Evolutionary conservation across 768 basidiomycete species (phyloP).

Genomic region (Amanita polypyramis): DNA sequence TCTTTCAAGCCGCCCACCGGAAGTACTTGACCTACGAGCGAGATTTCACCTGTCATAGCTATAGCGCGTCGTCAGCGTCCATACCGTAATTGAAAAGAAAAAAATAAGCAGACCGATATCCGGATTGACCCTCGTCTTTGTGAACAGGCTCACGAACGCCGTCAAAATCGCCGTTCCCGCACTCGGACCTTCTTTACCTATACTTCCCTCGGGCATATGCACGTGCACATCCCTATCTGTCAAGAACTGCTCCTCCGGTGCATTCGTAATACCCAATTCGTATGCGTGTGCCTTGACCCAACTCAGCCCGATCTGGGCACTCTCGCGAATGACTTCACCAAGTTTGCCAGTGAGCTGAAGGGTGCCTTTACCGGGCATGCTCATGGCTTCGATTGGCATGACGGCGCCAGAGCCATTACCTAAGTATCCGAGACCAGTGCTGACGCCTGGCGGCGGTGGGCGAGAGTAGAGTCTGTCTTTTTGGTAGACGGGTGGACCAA

Average conservation of each 20-base stretch:
- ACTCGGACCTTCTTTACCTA: slow-evolving; percentile 93
- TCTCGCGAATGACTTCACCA: slow-evolving; percentile 95
- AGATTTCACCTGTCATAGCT: slow-evolving; percentile 99
- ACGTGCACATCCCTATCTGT: slow-evolving; percentile 86
- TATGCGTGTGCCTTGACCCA: slow-evolving; percentile 91
- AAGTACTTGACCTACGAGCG: slow-evolving; percentile 90
- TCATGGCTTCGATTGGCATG: slow-evolving; percentile 93
- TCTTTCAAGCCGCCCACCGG: slow-evolving; percentile 95
- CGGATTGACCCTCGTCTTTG: slow-evolving; percentile 69
- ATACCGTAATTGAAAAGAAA: neutral
- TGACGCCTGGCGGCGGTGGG: slow-evolving; percentile 83
- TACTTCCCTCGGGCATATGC: slow-evolving; percentile 93
- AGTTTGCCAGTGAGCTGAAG: slow-evolving; percentile 94
- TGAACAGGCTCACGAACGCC: slow-evolving; percentile 88
- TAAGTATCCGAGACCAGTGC: slow-evolving; percentile 89
- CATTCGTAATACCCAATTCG: slow-evolving; percentile 76
- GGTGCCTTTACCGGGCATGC: slow-evolving; percentile 92
- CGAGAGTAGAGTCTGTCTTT: slow-evolving; percentile 83
- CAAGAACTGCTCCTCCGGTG: slow-evolving; percentile 65
- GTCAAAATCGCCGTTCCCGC: slow-evolving; percentile 91
- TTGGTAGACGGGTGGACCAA: slow-evolving; percentile 92
- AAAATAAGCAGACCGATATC: slow-evolving; percentile 63
- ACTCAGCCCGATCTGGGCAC: slow-evolving; percentile 87
- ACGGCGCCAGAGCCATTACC: slow-evolving; percentile 95
- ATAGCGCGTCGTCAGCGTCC: neutral